Evolutionary conservation across 2,329 filamentous ascomycete species (phyloP).

Genomic region (Colletotrichum orbiculare): DNA sequence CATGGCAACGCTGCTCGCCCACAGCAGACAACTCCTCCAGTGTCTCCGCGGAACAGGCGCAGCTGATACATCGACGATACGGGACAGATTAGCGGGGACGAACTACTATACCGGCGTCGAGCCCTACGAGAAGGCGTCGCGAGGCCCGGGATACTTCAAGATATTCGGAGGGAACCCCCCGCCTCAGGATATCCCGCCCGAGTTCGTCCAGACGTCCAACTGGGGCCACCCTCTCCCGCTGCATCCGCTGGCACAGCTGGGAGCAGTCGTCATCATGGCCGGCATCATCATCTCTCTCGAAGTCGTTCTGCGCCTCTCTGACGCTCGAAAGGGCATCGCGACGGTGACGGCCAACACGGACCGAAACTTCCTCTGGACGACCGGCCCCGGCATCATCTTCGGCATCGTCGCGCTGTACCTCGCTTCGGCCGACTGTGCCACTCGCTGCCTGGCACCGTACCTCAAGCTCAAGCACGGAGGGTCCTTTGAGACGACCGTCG

Average conservation of each 20-base stretch:
- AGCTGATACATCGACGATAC: conserved; percentile 42
- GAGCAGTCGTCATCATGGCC: conserved; percentile 42
- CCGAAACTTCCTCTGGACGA: conserved; percentile 50
- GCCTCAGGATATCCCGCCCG: conserved; percentile 24
- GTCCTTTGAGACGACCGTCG: conserved; percentile 45
- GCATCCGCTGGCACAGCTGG: conserved; percentile 43
- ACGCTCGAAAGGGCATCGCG: conserved; percentile 43
- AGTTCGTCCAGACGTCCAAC: conserved; percentile 35
- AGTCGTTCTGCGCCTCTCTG: conserved; percentile 46
- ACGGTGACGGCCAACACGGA: conserved; percentile 43
- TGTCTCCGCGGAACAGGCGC: conserved; percentile 48
- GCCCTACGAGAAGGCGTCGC: conserved; percentile 46
- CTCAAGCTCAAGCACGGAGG: conserved; percentile 42
- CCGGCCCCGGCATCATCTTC: conserved; percentile 45
- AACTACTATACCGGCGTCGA: conserved; percentile 49
- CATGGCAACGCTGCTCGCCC: conserved; percentile 48
- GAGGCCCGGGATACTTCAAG: conserved; percentile 40
- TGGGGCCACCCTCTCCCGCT: conserved; percentile 47
- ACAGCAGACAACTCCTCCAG: conserved; percentile 49
- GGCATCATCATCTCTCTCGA: conserved; percentile 49
- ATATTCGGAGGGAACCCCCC: conserved; percentile 38
- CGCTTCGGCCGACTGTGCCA: conserved; percentile 45
- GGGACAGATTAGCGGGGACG: conserved; percentile 42
- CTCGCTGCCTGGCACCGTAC: conserved; percentile 48
- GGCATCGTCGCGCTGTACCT: conserved; percentile 45